Conservation (phyloP, 2,329 filamentous ascomycete genomes). For the Colletotrichum orchidophilum region DNA sequence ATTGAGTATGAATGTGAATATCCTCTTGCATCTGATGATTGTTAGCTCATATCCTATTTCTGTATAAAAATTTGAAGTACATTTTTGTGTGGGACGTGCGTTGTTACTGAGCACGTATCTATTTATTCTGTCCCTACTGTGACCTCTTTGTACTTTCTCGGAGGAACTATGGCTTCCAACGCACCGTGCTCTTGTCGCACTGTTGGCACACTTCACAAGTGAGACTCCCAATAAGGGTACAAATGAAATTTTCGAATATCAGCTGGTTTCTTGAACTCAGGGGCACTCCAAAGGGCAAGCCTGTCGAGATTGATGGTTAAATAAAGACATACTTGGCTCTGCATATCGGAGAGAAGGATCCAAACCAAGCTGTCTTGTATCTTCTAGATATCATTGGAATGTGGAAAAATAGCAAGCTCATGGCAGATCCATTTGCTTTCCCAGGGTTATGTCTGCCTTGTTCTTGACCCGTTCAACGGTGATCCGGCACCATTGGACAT, state of each 20-base stretch:
- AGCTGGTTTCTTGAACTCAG: neutral
- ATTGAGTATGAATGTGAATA: neutral
- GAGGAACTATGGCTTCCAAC: neutral
- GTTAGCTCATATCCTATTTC: neutral
- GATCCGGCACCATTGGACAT: neutral
- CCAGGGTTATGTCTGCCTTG: neutral
- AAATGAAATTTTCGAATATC: neutral
- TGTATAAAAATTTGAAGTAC: neutral
- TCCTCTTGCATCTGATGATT: neutral
- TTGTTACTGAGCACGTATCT: too few relatives aligned
- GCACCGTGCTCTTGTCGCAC: neutral
- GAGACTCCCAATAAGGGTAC: neutral
- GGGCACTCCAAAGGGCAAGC: neutral
- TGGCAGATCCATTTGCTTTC: neutral
- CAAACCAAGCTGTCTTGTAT: neutral
- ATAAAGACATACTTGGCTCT: neutral
- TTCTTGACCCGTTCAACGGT: neutral
- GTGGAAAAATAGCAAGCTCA: constrained; percentile 9
- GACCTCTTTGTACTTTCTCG: too few relatives aligned
- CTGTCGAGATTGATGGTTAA: neutral
- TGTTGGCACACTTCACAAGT: neutral
- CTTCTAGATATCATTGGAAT: neutral
- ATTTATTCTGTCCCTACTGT: too few relatives aligned
- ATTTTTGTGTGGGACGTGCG: too few relatives aligned
- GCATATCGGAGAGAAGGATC: neutral